Conservation (phyloP, 2,329 filamentous ascomycete genomes). For the Emericellopsis atlantica region DNA sequence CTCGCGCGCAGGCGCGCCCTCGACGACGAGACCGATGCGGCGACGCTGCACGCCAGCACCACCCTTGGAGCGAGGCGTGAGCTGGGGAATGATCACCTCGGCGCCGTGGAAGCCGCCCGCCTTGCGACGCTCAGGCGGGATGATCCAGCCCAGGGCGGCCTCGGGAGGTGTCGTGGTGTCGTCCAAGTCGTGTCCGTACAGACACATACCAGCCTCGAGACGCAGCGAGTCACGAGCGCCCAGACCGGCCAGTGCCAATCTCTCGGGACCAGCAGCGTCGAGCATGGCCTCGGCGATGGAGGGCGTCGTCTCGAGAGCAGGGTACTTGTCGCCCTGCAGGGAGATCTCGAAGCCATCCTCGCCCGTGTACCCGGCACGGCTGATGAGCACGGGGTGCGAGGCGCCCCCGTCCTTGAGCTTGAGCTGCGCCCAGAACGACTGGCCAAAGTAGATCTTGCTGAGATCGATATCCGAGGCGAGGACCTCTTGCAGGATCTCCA, state of each 20-base stretch:
- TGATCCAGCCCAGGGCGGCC: conserved; percentile 58
- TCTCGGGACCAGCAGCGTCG: conserved; percentile 43
- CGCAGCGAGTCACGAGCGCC: conserved; percentile 86
- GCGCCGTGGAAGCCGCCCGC: conserved; percentile 74
- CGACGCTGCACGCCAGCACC: conserved; percentile 57
- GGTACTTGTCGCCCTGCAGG: conserved; percentile 38
- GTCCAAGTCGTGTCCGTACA: conserved; percentile 97
- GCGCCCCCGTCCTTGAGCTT: conserved; percentile 39
- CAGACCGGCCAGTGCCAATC: conserved; percentile 70
- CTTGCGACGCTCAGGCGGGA: conserved; percentile 61
- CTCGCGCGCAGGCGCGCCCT: conserved; percentile 82
- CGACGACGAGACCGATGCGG: conserved; percentile 68
- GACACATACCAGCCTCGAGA: conserved; percentile 94
- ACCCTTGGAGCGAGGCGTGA: conserved; percentile 61
- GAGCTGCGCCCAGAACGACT: conserved; percentile 54
- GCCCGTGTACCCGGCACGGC: conserved; percentile 87
- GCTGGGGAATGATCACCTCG: conserved; percentile 62
- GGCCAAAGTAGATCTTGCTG: conserved; percentile 68
- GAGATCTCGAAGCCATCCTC: conserved; percentile 98
- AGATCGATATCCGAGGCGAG: conserved; percentile 46
- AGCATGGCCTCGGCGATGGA: conserved; percentile 59
- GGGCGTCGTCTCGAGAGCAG: conserved; percentile 26
- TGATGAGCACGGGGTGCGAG: conserved; percentile 46
- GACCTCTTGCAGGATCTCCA: conserved; percentile 52
- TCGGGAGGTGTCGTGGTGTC: conserved; percentile 55